Evolutionary conservation across 257 asterid genomes (phyloP).

Genomic region (Petunia axillaris): DNA sequence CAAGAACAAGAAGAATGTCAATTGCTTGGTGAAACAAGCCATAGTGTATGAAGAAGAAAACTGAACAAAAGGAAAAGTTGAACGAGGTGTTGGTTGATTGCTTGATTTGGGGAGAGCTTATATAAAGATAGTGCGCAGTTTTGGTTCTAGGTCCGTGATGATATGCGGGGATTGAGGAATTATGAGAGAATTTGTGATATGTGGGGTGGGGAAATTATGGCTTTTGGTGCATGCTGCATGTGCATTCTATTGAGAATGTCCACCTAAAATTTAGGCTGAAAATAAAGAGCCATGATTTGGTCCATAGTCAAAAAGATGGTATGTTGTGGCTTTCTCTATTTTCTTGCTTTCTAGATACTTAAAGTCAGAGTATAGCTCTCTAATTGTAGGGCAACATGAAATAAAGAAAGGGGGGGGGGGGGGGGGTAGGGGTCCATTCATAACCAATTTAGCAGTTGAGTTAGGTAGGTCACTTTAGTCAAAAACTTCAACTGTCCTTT

Average conservation of each 20-base stretch:
- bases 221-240: constrained; percentile 47
- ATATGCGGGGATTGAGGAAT: constrained; percentile 63
- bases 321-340: neutral
- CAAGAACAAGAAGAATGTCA: constrained; percentile 36
- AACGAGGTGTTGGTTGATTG: neutral
- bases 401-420: neutral
- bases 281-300: constrained; percentile 15
- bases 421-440: neutral
- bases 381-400: neutral
- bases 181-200: constrained; percentile 1
- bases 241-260: constrained; percentile 47
- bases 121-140: neutral
- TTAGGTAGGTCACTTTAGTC: constrained; percentile 8
- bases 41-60: constrained; percentile 18
- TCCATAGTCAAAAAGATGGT: constrained; percentile 32
- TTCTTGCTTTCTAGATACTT: constrained; percentile 21
- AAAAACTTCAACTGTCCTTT: neutral
- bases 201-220: constrained; percentile 52
- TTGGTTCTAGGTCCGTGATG: constrained; percentile 37
- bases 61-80: neutral
- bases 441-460: constrained; percentile 26
- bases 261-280: constrained; percentile 25
- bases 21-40: constrained; percentile 42
- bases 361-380: neutral
- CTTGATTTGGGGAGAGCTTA: constrained; percentile 15